A percentile compares a stretch with the other conserved stretches of the same genome.
These are phyloP conservation scores for Pilatotrama ljubarskyi DNA, from an alignment of 768 basidiomycete genomes.

Conservation along the genomic window DNA sequence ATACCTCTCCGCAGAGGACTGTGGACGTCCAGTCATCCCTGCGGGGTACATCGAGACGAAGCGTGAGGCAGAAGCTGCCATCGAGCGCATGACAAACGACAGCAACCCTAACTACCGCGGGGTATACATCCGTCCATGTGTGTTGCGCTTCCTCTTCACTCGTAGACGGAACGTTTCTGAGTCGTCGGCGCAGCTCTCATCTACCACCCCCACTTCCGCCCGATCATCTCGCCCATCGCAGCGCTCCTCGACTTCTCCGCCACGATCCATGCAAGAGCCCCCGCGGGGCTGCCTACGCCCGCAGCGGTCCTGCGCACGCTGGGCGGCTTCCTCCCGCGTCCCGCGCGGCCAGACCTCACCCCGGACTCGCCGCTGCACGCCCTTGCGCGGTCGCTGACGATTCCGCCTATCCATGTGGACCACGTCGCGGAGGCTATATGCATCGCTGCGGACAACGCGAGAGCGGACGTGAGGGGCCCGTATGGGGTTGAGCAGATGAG, in stretches of 20 bases:
- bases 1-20: conserved; percentile 93
- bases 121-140: conserved; percentile 89
- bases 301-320: conserved; percentile 59
- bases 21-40: conserved; percentile 85
- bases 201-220: conserved; percentile 92
- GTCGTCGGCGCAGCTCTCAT: conserved; percentile 68
- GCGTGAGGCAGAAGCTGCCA: conserved; percentile 79
- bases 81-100: conserved; percentile 50
- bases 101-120: conserved; percentile 54
- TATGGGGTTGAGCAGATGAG: conserved; percentile 75
- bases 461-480: conserved; percentile 54
- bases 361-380: conserved; percentile 55
- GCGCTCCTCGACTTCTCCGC: conserved; percentile 82
- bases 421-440: conserved; percentile 88
- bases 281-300: conserved; percentile 61
- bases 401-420: conserved; percentile 93
- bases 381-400: conserved; percentile 76
- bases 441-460: conserved; percentile 52
- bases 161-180: background rate
- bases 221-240: conserved; percentile 84
- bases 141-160: conserved; percentile 29
- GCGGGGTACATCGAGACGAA: conserved; percentile 92
- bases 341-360: conserved; percentile 31
- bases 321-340: conserved; percentile 38
- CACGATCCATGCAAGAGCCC: conserved; percentile 60